Conservation (phyloP, 306 rosid species). For the Lathyrus sativus region DNA sequence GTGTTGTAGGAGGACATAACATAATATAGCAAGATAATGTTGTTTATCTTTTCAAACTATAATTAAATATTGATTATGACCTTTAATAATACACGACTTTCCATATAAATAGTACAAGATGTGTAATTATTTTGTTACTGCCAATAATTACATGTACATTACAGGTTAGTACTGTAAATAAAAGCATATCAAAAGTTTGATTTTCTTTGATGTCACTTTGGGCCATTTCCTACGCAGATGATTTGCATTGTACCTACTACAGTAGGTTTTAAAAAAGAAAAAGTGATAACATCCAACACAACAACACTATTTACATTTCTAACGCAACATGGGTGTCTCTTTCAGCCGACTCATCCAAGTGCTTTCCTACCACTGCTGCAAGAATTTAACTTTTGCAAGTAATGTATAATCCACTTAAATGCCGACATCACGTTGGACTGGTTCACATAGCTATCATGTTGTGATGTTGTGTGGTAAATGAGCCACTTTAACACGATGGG, state of each 20-base stretch:
- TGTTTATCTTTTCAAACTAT: neutral
- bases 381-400: conserved; percentile 4
- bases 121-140: neutral
- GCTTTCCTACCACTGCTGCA: conserved; percentile 19
- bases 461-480: conserved; percentile 13
- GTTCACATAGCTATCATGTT: conserved; percentile 13
- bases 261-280: neutral
- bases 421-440: conserved; percentile 1
- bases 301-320: neutral
- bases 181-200: conserved; percentile 1
- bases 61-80: conserved; percentile 27
- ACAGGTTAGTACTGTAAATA: neutral
- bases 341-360: conserved; percentile 17
- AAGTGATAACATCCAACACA: conserved; percentile 4
- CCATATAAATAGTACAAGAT: neutral
- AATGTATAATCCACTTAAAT: conserved; percentile 19
- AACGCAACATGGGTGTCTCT: conserved; percentile 26
- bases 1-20: neutral
- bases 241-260: conserved; percentile 3
- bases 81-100: neutral
- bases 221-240: neutral
- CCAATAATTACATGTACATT: neutral
- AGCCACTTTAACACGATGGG: conserved; percentile 23
- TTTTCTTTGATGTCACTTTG: conserved; percentile 15
- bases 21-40: neutral